Evolutionary conservation across 2,329 filamentous ascomycete genomes (phyloP), one percentile per base, ranked within the genome.

Genomic region (Thielaviopsis cerberus): DNA sequence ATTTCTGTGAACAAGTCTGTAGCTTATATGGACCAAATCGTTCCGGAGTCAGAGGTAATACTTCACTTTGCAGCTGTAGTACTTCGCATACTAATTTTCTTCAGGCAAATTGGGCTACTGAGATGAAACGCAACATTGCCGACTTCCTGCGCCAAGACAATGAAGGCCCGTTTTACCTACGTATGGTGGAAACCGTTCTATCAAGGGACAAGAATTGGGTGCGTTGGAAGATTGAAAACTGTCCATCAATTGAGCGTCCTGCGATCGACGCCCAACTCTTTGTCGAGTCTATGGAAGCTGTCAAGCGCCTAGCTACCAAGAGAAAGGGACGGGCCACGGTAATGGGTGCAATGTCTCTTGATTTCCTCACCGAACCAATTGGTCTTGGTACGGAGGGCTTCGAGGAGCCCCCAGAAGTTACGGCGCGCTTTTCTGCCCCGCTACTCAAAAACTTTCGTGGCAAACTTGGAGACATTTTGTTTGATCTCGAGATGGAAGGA

Each of bases 171-270:
- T 94, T 94, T 70, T 98, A 97, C 70, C 86, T 89, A 70, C 85
- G 92, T 45, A 94, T 97, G 81, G 89, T 98, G 30, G 91, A 97
- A 68, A 97, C 90, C 13, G 91, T 98, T 30, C 79, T 98, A 27
- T 88, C 88, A 24, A 80, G 92, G 62, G 92, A 99, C 70, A 97
- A 96, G 74, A 96, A 97, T 67, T 98, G 94, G 94, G 89, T 94
- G 51, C 85, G 89, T 62, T 99, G 92, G 92, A 99, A 99, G 72
- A 84, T 91, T 61, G 89, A 96, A 68, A 88, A 84, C 63, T 98
- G 92, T 68, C 88, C 88, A 24, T 80, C 85, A 5, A 97, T 99
- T 66, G 83, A 90, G 66, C 79, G 81, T 61, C 80, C 85, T 23
- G 74, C 87, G 11, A 77, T 97, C 27, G 77, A 83, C 2, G 76